phyloP scores from a whole-genome alignment of 148 eudicot genomes.

The Chenopodium berlandieri region DNA sequence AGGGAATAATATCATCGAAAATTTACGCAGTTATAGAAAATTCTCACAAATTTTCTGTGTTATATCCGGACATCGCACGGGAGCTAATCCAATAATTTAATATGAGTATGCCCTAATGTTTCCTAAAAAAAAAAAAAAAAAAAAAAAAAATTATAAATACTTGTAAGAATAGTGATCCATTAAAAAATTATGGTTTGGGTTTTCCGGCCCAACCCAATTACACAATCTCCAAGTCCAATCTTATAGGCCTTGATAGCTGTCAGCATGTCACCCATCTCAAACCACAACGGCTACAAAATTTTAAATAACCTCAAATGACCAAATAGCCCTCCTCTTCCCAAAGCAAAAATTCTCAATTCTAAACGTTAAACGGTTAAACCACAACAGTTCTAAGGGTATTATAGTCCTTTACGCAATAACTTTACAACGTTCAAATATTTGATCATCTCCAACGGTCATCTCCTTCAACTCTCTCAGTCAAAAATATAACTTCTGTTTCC shows the following conservation, averaged over 20 bases:
- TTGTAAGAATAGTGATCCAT: too few species aligned
- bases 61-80: too few species aligned
- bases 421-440: constrained; percentile 19
- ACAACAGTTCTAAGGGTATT: neutral
- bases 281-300: constrained; percentile 26
- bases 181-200: too few species aligned
- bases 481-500: constrained; percentile 22
- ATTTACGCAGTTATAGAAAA: too few species aligned
- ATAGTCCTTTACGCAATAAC: neutral
- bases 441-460: constrained; percentile 31
- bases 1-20: too few species aligned
- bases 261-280: neutral
- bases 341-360: neutral
- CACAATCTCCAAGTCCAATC: constrained; percentile 9
- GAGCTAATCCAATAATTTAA: too few species aligned
- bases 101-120: too few species aligned
- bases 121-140: too few species aligned
- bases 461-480: neutral
- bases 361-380: neutral
- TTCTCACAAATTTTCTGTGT: too few species aligned
- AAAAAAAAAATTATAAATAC: too few species aligned
- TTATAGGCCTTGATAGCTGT: neutral
- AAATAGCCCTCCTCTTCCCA: constrained; percentile 14
- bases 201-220: too few species aligned
- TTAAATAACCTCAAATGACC: neutral